Evolutionary conservation across 75 land plant genomes (phyloP).

Genomic region (Larix kaempferi): DNA sequence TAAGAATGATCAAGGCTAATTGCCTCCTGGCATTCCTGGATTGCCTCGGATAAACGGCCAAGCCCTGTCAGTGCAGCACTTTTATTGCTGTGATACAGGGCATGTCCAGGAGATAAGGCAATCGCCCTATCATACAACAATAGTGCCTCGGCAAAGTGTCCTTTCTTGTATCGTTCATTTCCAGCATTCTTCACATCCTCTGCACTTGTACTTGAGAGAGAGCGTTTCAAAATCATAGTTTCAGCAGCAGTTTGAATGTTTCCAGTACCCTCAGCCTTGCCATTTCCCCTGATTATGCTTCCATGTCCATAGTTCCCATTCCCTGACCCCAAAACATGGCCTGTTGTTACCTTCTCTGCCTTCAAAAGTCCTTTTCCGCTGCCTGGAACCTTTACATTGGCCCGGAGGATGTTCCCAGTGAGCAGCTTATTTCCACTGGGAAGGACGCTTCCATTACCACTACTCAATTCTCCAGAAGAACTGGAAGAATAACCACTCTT

Average conservation of each 20-base stretch:
- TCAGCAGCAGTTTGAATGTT: conserved; percentile 8
- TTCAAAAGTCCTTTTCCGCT: background rate
- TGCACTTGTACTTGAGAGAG: conserved; percentile 39
- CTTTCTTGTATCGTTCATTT: conserved; percentile 74
- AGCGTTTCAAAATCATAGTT: conserved; percentile 25
- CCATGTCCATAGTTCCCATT: conserved; percentile 63
- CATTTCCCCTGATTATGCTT: conserved; percentile 45
- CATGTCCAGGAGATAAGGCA: conserved; percentile 58
- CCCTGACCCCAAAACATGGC: conserved; percentile 44
- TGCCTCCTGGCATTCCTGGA: conserved; percentile 82
- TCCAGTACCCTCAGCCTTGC: background rate
- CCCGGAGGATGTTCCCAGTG: conserved; percentile 54
- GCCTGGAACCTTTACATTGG: conserved; percentile 21
- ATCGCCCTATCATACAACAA: conserved; percentile 80
- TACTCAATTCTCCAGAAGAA: conserved; percentile 7
- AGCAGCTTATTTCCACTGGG: conserved; percentile 27
- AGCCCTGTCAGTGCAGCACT: conserved; percentile 81
- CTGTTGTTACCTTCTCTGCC: background rate
- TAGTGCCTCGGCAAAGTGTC: conserved; percentile 75
- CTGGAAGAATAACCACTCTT: conserved; percentile 8
- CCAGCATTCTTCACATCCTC: conserved; percentile 85
- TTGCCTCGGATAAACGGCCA: conserved; percentile 72
- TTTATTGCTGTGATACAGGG: conserved; percentile 69
- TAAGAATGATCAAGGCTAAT: conserved; percentile 66
- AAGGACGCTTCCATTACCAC: background rate